These are phyloP conservation scores for Penicillium sp. DNA, from an alignment of 2,329 filamentous ascomycete genomes.

Conservation along the genomic window DNA sequence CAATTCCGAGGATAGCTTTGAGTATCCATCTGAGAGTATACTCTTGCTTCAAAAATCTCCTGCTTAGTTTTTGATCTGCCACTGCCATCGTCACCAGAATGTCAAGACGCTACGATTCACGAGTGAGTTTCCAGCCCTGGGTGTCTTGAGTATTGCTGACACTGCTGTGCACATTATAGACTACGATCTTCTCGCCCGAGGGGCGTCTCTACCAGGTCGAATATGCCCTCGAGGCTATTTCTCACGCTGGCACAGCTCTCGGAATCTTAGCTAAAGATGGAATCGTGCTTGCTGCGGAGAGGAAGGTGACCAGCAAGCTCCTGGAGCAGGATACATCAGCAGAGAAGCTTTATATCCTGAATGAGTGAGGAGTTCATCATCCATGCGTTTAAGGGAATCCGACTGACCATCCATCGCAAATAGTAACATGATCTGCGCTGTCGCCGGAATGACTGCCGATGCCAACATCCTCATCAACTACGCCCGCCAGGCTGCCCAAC, in stretches of 20 bases:
- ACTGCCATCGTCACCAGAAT: constrained; percentile 51
- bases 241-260: constrained; percentile 93
- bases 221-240: constrained; percentile 98
- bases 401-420: constrained; percentile 5
- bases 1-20: constrained; percentile 9
- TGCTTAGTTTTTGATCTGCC: background rate
- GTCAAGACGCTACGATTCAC: constrained; percentile 96
- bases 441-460: constrained; percentile 98
- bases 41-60: background rate
- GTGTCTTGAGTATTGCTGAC: constrained; percentile 26
- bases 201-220: constrained; percentile 98
- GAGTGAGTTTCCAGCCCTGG: constrained; percentile 54
- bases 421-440: constrained; percentile 99
- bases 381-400: background rate
- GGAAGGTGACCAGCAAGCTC: constrained; percentile 98
- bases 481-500: constrained; percentile 92
- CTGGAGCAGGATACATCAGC: constrained; percentile 98
- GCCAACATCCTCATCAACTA: constrained; percentile 99
- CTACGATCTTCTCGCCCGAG: constrained; percentile 99
- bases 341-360: constrained; percentile 99
- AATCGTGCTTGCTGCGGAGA: constrained; percentile 94
- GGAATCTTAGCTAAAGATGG: constrained; percentile 97
- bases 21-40: background rate
- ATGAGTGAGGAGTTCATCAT: constrained; percentile 65
- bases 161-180: constrained; percentile 53